phyloP scores from a whole-genome alignment of 129 eudicot species.

The sunflower (Helianthus annuus) region DNA sequence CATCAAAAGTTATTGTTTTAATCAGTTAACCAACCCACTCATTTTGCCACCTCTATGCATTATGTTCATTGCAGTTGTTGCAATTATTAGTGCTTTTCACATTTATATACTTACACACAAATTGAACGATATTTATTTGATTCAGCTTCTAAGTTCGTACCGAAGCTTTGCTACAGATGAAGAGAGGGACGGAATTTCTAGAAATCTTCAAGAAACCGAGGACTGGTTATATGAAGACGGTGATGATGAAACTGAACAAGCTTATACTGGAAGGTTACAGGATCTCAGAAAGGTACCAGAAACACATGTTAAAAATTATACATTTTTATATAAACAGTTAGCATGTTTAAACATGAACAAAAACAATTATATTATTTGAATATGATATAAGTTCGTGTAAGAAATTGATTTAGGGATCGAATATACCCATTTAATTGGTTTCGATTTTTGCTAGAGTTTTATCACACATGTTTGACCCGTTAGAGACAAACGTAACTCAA shows the following conservation, averaged over 20 bases:
- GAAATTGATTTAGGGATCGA: background rate
- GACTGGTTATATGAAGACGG: constrained; percentile 99
- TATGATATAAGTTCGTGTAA: background rate
- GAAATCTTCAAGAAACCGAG: constrained; percentile 75
- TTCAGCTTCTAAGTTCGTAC: constrained; percentile 68
- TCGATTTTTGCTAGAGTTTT: background rate
- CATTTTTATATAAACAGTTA: background rate
- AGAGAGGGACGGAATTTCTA: constrained; percentile 72
- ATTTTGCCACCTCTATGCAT: background rate
- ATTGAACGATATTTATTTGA: constrained; percentile 9
- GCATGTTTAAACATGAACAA: background rate
- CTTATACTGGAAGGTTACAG: constrained; percentile 60
- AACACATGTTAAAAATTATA: background rate
- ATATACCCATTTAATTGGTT: background rate
- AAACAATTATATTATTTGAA: background rate
- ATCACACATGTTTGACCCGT: background rate
- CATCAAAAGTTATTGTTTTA: background rate
- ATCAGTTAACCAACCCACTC: background rate
- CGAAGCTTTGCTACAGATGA: constrained; percentile 76
- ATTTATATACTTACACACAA: constrained; percentile 3
- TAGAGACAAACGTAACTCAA: background rate
- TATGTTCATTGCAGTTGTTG: constrained; percentile 4
- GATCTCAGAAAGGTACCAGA: constrained; percentile 68
- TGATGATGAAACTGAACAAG: constrained; percentile 84
- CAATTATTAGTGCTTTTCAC: background rate